phyloP scores from a whole-genome alignment of 1,284 basidiomycete genomes.

The Boletus semigastroideus region DNA sequence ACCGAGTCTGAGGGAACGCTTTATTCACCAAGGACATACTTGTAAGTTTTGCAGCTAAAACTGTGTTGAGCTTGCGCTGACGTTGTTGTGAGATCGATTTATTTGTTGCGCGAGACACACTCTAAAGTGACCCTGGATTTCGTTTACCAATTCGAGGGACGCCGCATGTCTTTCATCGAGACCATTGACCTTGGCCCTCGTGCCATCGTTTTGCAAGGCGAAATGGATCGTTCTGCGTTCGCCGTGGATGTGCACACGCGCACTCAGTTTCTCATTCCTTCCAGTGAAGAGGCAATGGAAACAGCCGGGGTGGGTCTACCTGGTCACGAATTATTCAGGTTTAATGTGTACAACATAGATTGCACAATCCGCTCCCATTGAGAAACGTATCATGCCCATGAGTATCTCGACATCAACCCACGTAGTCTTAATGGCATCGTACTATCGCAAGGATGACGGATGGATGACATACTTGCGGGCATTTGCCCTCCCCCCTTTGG shows the following conservation, averaged over 20 bases:
- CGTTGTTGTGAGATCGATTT: constrained; percentile 11
- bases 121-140: constrained; percentile 14
- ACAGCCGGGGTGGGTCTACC: neutral
- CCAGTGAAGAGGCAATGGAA: neutral
- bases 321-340: neutral
- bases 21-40: neutral
- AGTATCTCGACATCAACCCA: neutral
- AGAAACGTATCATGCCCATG: neutral
- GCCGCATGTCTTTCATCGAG: constrained; percentile 2
- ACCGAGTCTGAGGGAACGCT: constrained; percentile 4
- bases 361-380: neutral
- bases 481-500: neutral
- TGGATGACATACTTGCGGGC: neutral
- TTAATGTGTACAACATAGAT: constrained; percentile 1
- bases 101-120: constrained; percentile 2
- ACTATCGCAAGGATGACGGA: neutral
- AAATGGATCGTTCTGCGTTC: neutral
- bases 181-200: constrained; percentile 15
- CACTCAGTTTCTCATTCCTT: constrained; percentile 6
- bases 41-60: neutral
- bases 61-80: neutral
- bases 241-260: constrained; percentile 19
- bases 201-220: constrained; percentile 8
- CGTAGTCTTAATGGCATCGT: neutral
- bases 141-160: constrained; percentile 13